Evolutionary conservation across 164 flowering plant genomes (phyloP).

Genomic region (Dillenia turbinata): DNA sequence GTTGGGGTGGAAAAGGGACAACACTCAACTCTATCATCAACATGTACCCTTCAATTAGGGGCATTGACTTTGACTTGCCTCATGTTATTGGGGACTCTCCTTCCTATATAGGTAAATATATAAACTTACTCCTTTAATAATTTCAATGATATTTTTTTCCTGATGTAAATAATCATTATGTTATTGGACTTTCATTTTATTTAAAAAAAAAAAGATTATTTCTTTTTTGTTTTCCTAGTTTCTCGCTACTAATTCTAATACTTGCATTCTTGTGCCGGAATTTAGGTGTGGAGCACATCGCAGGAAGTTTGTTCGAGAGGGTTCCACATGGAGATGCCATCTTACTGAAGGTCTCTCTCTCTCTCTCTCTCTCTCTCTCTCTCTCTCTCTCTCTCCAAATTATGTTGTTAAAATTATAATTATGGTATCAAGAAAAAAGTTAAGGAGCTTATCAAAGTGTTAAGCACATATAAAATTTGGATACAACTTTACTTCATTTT

Average conservation of each 20-base stretch:
- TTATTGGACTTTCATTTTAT: too few species aligned
- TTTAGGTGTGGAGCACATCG: constrained; percentile 14
- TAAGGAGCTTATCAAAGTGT: too few species aligned
- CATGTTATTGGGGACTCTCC: constrained; percentile 2
- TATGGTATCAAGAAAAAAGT: not conserved
- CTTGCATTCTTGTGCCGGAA: not conserved
- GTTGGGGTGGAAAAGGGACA: constrained; percentile 11
- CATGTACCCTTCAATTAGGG: constrained; percentile 3
- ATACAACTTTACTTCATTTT: too few species aligned
- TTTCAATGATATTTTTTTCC: too few species aligned
- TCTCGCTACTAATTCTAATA: not conserved
- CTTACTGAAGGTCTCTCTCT: constrained; percentile 2
- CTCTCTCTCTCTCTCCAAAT: not conserved
- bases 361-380: too few species aligned
- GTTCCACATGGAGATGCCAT: constrained; percentile 11
- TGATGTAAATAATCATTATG: too few species aligned
- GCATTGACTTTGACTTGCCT: not conserved
- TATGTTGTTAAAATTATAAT: not conserved
- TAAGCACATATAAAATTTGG: too few species aligned
- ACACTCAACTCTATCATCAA: not conserved
- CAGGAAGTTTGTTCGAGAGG: constrained; percentile 6
- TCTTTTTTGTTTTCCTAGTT: too few species aligned
- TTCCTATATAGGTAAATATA: not conserved
- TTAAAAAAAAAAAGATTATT: too few species aligned
- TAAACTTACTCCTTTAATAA: too few species aligned